Evolutionary conservation across 2,329 filamentous ascomycete species (phyloP), one percentile per base, ranked within the genome.

Genomic region (Xylariales sp.): DNA sequence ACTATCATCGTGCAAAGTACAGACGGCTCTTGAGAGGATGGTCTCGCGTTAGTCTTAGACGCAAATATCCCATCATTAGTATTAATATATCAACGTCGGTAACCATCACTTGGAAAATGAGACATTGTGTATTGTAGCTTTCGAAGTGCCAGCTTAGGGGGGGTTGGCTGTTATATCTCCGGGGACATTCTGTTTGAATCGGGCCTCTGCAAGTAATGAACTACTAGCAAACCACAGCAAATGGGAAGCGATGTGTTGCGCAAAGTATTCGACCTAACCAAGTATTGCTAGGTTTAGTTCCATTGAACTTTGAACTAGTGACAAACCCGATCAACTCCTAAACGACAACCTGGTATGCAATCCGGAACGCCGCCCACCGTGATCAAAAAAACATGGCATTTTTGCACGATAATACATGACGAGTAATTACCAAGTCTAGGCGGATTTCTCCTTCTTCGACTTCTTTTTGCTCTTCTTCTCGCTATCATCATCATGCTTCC

Each of bases 401-500:
- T 75, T 73, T 69, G 66, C 62, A 54, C 75, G 65, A 76, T 77
- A 67, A 70, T 76, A 77, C 74, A 76, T 69, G 70, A 63, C 62
- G 69, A 75, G 57, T 41, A 70, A 56, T 65, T 68, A 65, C 39
- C 12, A 30, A 57, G 48, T 81, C 80, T 84, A 84, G 73, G 82
- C 80, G 77, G 85, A 83, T 80, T 85, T 88, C 78, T 88, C 84
- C 80, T 86, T 85, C 84, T 91, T 90, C 78, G 85, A 83, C 81
- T 89, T 88, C 80, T 88, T 89, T 79, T 91, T 91, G 65, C 71
- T 77, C 74, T 78, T 87, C 79, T 86, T 86, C 80, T 87, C 86
- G 79, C 86, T 83, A 71, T 83, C 85, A 72, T 89, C 89, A 68
- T 88, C 91, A 68, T 85, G 85, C 83, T 92, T 92, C 78, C 90